A percentile compares a stretch with the other conserved stretches of the same genome.
phyloP scores from a whole-genome alignment of 1,284 basidiomycete species.

The Fomitopsis schrenkii region DNA sequence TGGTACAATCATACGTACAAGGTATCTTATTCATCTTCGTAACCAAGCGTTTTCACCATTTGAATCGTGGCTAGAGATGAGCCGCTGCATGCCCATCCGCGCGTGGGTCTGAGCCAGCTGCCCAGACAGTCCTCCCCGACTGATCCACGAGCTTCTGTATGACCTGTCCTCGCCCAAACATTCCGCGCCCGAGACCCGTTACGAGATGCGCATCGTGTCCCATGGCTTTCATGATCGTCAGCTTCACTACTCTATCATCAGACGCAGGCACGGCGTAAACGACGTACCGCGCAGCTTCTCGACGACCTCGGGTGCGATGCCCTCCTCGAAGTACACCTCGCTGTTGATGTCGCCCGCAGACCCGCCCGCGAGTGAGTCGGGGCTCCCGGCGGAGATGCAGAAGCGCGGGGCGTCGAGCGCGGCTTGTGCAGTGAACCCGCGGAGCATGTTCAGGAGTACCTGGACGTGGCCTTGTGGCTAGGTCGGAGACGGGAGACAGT shows the following conservation, averaged over 20 bases:
- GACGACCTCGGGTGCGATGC: conserved; percentile 61
- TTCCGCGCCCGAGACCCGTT: conserved; percentile 56
- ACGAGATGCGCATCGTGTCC: conserved; percentile 78
- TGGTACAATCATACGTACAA: not conserved
- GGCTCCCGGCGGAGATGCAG: conserved; percentile 85
- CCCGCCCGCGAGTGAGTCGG: conserved; percentile 52
- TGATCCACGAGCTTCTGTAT: conserved; percentile 75
- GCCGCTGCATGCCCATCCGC: conserved; percentile 85
- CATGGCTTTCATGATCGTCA: conserved; percentile 50
- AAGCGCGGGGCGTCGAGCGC: conserved; percentile 93
- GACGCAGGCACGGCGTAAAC: not conserved
- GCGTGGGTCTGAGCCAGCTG: conserved; percentile 82
- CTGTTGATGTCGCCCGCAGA: conserved; percentile 70
- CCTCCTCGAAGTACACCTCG: conserved; percentile 87
- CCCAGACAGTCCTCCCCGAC: conserved; percentile 76
- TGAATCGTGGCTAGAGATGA: conserved; percentile 57
- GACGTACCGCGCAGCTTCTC: conserved; percentile 55
- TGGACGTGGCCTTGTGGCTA: conserved; percentile 91
- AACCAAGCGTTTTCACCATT: not conserved
- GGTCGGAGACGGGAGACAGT: not conserved
- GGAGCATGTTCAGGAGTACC: conserved; percentile 87
- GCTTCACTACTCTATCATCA: not conserved
- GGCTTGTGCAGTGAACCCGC: conserved; percentile 81
- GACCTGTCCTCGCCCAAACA: conserved; percentile 92
- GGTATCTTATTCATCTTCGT: not conserved